Conservation (phyloP, 345 rosid species). For the Lepidium africanum region DNA sequence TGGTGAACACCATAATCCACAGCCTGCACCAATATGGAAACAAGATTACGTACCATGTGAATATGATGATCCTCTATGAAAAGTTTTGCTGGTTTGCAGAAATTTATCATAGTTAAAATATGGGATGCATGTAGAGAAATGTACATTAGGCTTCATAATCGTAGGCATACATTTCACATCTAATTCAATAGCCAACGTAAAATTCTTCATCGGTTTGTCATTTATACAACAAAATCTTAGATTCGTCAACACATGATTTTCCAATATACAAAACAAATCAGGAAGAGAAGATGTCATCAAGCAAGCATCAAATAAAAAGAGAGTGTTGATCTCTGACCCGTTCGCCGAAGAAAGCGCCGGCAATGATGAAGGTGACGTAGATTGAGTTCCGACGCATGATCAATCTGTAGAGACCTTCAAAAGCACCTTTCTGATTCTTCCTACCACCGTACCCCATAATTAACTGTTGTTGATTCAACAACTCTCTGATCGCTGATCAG, state of each 20-base stretch:
- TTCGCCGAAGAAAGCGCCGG: conserved; percentile 84
- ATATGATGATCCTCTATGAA: not conserved
- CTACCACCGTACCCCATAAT: conserved; percentile 52
- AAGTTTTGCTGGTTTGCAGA: too few relatives aligned
- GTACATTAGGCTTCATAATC: too few relatives aligned
- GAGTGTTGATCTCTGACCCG: conserved; percentile 37
- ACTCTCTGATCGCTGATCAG: too few relatives aligned
- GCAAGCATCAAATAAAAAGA: not conserved
- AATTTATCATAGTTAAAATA: too few relatives aligned
- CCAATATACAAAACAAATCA: not conserved
- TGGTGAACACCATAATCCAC: conserved; percentile 89
- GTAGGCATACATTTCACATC: too few relatives aligned
- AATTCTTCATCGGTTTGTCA: too few relatives aligned
- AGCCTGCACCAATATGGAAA: conserved; percentile 42
- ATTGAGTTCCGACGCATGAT: conserved; percentile 89
- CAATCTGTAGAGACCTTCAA: conserved; percentile 66
- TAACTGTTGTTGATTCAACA: not conserved
- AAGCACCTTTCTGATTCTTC: conserved; percentile 48
- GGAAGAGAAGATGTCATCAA: not conserved
- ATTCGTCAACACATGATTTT: not conserved
- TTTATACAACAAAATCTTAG: too few relatives aligned
- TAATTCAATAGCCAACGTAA: too few relatives aligned
- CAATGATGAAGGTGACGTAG: conserved; percentile 85
- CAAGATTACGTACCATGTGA: not conserved
- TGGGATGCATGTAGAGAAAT: not conserved